Evolutionary conservation across 805 yeast species (phyloP).

Genomic region (Ogataea angusta): DNA sequence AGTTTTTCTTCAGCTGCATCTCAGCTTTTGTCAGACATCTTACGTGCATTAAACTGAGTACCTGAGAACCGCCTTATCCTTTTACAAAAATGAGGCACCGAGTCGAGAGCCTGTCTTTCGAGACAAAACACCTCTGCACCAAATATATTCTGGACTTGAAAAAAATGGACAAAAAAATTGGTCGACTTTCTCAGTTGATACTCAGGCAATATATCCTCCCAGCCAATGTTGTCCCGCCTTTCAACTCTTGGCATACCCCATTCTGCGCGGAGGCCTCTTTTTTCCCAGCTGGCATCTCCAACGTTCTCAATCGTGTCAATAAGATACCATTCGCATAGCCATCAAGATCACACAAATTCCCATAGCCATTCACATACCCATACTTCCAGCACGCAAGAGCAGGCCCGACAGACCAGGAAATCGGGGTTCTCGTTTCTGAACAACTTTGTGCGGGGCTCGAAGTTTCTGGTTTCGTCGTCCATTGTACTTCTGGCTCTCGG

Average conservation of each 20-base stretch:
- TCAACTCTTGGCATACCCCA: not conserved
- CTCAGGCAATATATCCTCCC: not conserved
- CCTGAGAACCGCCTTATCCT: too few relatives aligned
- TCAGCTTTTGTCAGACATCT: too few relatives aligned
- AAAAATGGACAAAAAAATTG: not conserved
- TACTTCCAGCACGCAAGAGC: not conserved
- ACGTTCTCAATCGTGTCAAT: not conserved
- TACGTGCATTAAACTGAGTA: too few relatives aligned
- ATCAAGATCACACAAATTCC: constrained; percentile 1
- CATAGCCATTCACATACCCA: constrained; percentile 10
- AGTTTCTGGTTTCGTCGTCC: constrained; percentile 58
- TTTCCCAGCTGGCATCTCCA: not conserved
- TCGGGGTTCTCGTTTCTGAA: constrained; percentile 38
- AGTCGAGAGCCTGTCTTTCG: not conserved
- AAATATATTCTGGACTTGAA: not conserved
- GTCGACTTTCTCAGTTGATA: not conserved
- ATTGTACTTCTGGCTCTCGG: constrained; percentile 69
- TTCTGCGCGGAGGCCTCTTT: too few relatives aligned
- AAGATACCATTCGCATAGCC: constrained; percentile 8
- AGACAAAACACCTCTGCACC: not conserved
- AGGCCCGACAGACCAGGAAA: constrained; percentile 16
- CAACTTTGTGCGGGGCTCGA: constrained; percentile 51
- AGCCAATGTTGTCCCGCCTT: not conserved
- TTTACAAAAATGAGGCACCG: not conserved
- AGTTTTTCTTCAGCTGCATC: too few relatives aligned